These are phyloP conservation scores for Beverwykella pulmonaria DNA, from an alignment of 495 filamentous ascomycete genomes.

Conservation along the genomic window DNA sequence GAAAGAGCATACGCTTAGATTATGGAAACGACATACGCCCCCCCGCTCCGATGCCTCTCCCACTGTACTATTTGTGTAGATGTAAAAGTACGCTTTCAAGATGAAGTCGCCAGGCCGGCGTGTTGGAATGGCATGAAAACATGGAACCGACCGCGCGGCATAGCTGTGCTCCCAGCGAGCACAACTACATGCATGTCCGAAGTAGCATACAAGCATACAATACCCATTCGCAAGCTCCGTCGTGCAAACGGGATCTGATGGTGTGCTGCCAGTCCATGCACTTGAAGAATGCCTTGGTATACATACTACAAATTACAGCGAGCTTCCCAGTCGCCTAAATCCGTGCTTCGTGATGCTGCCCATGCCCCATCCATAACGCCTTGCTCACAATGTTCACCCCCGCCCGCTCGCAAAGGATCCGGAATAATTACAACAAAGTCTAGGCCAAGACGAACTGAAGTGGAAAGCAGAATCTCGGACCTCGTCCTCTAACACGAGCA, in stretches of 20 bases:
- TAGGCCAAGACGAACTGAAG: slow-evolving; percentile 14
- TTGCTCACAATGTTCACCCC: slow-evolving; percentile 31
- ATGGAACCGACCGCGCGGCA: slow-evolving; percentile 1
- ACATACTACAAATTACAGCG: slow-evolving; percentile 40
- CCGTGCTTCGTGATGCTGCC: slow-evolving; percentile 12
- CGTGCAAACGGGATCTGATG: neutral
- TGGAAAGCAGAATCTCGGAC: neutral
- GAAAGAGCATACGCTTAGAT: neutral
- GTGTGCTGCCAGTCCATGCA: neutral
- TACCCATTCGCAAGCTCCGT: neutral
- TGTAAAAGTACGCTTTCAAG: slow-evolving; percentile 23
- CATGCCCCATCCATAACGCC: slow-evolving; percentile 36
- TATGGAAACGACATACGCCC: neutral
- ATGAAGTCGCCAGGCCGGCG: slow-evolving; percentile 15
- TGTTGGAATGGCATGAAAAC: slow-evolving; percentile 5
- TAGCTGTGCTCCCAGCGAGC: slow-evolving; percentile 16
- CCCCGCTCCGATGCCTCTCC: neutral
- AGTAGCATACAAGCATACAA: neutral
- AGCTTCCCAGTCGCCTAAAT: slow-evolving; percentile 6
- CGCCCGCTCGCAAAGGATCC: slow-evolving; percentile 14
- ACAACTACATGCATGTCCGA: neutral
- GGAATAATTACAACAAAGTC: slow-evolving; percentile 36
- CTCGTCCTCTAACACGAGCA: slow-evolving; percentile 66
- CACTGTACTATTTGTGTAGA: slow-evolving; percentile 30
- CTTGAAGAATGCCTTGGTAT: slow-evolving; percentile 32